Evolutionary conservation across 805 yeast species (phyloP).

Genomic region (Pichia nanzhaoensis): DNA sequence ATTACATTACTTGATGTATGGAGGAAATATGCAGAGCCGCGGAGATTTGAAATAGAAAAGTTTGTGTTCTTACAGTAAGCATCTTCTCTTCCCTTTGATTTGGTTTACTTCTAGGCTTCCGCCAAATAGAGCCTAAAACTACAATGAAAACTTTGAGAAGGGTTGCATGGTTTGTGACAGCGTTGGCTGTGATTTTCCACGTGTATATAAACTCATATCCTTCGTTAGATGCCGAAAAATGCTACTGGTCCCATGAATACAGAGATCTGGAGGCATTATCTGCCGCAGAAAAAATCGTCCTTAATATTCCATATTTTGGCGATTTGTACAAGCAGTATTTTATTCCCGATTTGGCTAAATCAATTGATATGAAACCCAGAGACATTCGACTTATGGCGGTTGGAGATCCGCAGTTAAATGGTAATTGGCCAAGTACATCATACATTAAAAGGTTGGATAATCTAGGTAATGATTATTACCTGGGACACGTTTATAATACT

Average conservation of each 20-base stretch:
- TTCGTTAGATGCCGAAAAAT: conserved; percentile 43
- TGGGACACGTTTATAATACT: conserved; percentile 72
- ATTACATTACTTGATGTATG: no score
- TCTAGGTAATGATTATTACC: conserved; percentile 80
- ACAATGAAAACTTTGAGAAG: conserved; percentile 4
- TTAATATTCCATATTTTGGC: conserved; percentile 29
- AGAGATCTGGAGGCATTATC: conserved; percentile 19
- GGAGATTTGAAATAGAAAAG: no score
- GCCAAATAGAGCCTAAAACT: neutral
- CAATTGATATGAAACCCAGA: conserved; percentile 6
- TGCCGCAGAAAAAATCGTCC: conserved; percentile 12
- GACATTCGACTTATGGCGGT: conserved; percentile 65
- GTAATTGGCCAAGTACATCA: conserved; percentile 67
- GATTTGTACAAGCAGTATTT: conserved; percentile 29
- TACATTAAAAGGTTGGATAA: conserved; percentile 74
- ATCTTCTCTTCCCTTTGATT: no score
- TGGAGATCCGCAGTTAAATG: conserved; percentile 97
- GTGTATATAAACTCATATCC: conserved; percentile 73
- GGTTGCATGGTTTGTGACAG: conserved; percentile 27
- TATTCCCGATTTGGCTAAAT: conserved; percentile 18
- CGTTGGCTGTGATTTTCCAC: conserved; percentile 43
- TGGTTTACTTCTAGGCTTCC: neutral
- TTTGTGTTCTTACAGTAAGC: no score
- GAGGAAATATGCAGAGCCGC: no score
- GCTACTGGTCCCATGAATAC: conserved; percentile 50